phyloP scores from a whole-genome alignment of 1,284 basidiomycete genomes.

The Phlebopus sp. region DNA sequence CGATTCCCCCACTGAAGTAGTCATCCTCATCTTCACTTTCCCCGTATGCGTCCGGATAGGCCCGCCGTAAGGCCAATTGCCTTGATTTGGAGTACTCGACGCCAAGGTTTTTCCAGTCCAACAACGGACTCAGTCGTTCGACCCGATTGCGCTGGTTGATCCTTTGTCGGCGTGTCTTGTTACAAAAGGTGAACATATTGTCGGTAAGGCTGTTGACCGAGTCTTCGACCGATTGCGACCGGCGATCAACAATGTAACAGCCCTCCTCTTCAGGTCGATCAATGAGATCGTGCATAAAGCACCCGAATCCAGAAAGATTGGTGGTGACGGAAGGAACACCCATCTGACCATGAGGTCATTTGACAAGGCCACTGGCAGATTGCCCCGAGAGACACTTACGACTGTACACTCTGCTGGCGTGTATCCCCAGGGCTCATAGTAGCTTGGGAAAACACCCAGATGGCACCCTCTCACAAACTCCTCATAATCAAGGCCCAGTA shows the following conservation, averaged over 20 bases:
- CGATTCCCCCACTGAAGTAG: slow-evolving; percentile 48
- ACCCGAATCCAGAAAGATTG: slow-evolving; percentile 96
- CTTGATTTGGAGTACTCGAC: slow-evolving; percentile 96
- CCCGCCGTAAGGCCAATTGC: slow-evolving; percentile 87
- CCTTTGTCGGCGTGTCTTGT: slow-evolving; percentile 91
- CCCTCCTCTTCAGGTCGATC: slow-evolving; percentile 86
- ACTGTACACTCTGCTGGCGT: slow-evolving; percentile 86
- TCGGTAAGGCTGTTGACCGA: slow-evolving; percentile 78
- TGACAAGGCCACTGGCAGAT: slow-evolving; percentile 3
- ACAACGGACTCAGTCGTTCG: slow-evolving; percentile 85
- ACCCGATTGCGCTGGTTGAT: slow-evolving; percentile 99
- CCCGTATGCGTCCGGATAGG: slow-evolving; percentile 92
- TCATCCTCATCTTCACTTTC: slow-evolving; percentile 52
- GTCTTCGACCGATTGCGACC: slow-evolving; percentile 88
- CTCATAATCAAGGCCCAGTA: slow-evolving; percentile 95
- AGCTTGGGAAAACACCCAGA: slow-evolving; percentile 96
- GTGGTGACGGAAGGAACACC: slow-evolving; percentile 97
- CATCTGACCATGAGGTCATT: slow-evolving; percentile 57
- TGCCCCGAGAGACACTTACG: slow-evolving; percentile 39
- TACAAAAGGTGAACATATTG: slow-evolving; percentile 77
- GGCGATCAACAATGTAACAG: slow-evolving; percentile 94
- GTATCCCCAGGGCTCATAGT: slow-evolving; percentile 93
- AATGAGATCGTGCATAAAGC: slow-evolving; percentile 99
- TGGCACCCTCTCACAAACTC: slow-evolving; percentile 98
- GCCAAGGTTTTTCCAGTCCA: slow-evolving; percentile 98